phyloP scores from a whole-genome alignment of 129 eudicot species.

The Tagetes erecta region DNA sequence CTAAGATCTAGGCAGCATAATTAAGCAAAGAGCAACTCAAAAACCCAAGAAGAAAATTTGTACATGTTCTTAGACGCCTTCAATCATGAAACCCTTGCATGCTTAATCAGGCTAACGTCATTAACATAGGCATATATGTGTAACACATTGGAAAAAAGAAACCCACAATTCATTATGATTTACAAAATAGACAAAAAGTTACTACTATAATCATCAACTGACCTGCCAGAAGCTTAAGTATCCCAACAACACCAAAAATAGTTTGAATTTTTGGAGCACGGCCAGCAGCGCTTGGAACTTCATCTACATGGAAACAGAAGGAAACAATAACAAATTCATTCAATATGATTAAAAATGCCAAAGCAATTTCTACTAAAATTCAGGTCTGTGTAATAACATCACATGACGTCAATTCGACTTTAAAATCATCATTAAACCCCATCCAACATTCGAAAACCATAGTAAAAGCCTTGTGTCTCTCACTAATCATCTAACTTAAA shows the following conservation, averaged over 20 bases:
- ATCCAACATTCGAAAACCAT: neutral
- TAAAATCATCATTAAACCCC: neutral
- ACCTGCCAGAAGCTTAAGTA: conserved; percentile 89
- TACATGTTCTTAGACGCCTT: neutral
- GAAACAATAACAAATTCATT: conserved; percentile 6
- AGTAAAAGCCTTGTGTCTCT: neutral
- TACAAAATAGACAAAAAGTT: neutral
- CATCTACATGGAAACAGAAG: conserved; percentile 51
- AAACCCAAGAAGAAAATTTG: neutral
- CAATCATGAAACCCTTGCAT: neutral
- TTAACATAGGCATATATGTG: neutral
- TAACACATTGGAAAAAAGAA: conserved; percentile 4
- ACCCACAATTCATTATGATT: conserved; percentile 4
- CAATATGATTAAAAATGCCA: neutral
- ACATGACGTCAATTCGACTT: neutral
- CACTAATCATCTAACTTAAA: neutral
- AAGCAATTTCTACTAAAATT: neutral
- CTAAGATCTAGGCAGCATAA: neutral
- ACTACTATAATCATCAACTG: conserved; percentile 13
- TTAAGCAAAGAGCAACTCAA: conserved; percentile 6
- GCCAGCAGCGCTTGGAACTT: conserved; percentile 48
- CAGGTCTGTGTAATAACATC: neutral
- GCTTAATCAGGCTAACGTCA: conserved; percentile 18
- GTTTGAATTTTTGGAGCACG: conserved; percentile 71
- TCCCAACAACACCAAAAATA: conserved; percentile 82